phyloP scores from a whole-genome alignment of 352 stramenopile genomes.

The Thraustochytrium sp. region DNA sequence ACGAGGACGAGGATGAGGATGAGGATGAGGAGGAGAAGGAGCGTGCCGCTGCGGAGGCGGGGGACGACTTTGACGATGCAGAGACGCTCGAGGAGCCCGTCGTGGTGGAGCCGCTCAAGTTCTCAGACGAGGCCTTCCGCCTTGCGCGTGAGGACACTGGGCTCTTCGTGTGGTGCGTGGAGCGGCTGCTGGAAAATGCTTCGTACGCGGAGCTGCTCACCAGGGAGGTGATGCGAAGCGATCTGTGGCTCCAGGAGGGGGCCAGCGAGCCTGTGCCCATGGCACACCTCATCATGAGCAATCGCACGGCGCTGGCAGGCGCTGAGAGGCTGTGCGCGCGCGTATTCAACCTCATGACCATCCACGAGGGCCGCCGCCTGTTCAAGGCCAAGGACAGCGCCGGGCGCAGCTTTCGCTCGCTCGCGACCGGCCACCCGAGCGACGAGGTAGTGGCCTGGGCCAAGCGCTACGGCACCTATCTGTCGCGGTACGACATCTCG shows the following conservation, averaged over 20 bases:
- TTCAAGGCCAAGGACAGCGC: constrained; percentile 24
- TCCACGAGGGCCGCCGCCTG: neutral
- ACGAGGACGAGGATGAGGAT: neutral
- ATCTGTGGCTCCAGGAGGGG: neutral
- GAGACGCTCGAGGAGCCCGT: neutral
- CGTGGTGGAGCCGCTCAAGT: neutral
- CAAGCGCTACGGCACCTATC: constrained; percentile 13
- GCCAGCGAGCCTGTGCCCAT: neutral
- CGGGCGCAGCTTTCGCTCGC: constrained; percentile 19
- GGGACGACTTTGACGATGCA: neutral
- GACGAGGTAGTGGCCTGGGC: constrained; percentile 25
- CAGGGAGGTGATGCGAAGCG: neutral
- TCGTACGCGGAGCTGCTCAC: neutral
- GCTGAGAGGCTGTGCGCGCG: neutral
- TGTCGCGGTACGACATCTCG: neutral
- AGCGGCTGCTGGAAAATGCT: neutral
- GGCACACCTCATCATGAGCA: neutral
- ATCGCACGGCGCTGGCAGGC: neutral
- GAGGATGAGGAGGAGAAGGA: neutral
- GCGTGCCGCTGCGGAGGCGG: neutral
- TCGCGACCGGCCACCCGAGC: neutral
- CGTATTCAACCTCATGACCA: neutral
- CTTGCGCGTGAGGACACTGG: neutral
- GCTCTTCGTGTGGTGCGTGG: constrained; percentile 3
- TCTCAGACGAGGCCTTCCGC: constrained; percentile 13